Evolutionary conservation across 148 eudicot genomes (phyloP).

Genomic region (Tetragonia tetragonoides): DNA sequence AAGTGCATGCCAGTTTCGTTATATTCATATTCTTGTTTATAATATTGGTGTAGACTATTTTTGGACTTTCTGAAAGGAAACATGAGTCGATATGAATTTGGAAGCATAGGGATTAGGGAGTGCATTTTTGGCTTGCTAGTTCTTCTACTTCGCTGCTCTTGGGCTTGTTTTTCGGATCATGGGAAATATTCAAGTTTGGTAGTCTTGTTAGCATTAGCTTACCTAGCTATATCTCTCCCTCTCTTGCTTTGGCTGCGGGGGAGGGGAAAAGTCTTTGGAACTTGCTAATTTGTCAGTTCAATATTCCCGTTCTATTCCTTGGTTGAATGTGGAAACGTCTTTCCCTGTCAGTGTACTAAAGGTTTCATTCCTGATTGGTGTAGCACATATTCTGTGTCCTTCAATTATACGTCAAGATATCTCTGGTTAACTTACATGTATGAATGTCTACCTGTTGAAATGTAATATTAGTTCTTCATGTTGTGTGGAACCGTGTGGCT

Average conservation of each 20-base stretch:
- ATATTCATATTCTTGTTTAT: no score
- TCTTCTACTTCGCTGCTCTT: background rate
- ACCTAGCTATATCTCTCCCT: background rate
- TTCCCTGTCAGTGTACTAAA: background rate
- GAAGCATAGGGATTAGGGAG: background rate
- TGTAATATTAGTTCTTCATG: background rate
- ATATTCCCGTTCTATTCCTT: no score
- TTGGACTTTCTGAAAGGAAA: background rate
- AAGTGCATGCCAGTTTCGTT: no score
- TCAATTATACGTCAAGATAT: background rate
- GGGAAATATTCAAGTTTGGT: background rate
- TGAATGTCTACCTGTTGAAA: background rate
- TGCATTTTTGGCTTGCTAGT: background rate
- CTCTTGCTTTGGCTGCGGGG: background rate
- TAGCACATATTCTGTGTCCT: background rate
- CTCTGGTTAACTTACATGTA: background rate
- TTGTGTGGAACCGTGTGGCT: background rate
- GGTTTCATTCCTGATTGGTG: background rate
- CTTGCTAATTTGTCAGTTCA: background rate
- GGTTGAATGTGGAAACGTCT: background rate
- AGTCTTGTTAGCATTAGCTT: background rate
- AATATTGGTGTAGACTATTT: no score
- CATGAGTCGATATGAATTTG: background rate
- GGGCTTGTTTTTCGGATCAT: background rate
- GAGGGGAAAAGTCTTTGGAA: background rate